Percentiles rank a stretch among this genome's conserved stretches.
Evolutionary conservation across 495 filamentous ascomycete genomes (phyloP).

Genomic region (Pyrenula massariospora): DNA sequence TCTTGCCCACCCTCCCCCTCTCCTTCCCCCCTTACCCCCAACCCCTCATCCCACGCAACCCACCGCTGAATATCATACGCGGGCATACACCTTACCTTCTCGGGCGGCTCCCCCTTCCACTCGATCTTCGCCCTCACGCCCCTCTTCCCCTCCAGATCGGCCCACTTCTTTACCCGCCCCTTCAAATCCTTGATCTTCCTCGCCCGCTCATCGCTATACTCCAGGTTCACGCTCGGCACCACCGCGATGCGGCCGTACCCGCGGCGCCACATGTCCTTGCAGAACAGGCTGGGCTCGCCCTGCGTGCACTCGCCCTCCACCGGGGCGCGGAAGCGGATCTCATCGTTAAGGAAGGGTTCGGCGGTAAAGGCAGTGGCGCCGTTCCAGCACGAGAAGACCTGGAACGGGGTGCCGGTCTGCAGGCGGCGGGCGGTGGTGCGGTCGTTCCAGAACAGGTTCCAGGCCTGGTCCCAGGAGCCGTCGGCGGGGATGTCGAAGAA

Average conservation of each 20-base stretch:
- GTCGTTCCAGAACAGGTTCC: conserved; percentile 37
- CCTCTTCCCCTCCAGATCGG: conserved; percentile 3
- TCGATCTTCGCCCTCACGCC: conserved; percentile 7
- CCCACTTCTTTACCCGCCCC: conserved; percentile 19
- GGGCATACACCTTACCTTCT: conserved; percentile 16
- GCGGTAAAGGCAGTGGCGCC: conserved; percentile 19
- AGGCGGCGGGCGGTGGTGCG: conserved; percentile 13
- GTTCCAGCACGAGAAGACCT: conserved; percentile 46
- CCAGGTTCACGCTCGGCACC: conserved; percentile 35
- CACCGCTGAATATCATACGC: conserved; percentile 10
- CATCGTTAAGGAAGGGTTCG: neutral
- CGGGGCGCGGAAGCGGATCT: neutral
- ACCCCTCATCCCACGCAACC: conserved; percentile 6
- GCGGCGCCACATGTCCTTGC: conserved; percentile 35
- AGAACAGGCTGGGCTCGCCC: conserved; percentile 34
- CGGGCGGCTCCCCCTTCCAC: conserved; percentile 13
- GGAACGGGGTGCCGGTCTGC: conserved; percentile 23
- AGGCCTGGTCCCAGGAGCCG: conserved; percentile 25
- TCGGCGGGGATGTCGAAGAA: conserved; percentile 37
- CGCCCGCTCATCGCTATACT: conserved; percentile 19
- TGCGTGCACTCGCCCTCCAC: conserved; percentile 27
- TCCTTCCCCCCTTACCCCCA: neutral
- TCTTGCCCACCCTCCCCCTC: neutral
- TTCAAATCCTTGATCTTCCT: conserved; percentile 23
- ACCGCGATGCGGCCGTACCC: conserved; percentile 34